Evolutionary conservation across 78 protist species (phyloP), one percentile per base, ranked within the genome.

Genomic region (Speleostelium caveatum): DNA sequence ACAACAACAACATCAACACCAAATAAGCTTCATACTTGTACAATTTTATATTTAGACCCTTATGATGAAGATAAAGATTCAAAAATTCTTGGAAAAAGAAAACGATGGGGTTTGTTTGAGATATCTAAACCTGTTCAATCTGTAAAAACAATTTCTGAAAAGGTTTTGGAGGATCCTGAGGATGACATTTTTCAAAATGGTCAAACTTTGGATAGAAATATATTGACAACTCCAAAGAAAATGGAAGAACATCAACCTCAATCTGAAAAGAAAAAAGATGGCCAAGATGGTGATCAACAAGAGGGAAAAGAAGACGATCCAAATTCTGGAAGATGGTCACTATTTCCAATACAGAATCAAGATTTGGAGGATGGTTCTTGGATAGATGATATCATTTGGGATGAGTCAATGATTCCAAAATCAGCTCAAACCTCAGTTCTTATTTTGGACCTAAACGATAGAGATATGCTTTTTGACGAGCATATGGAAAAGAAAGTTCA

Each of bases 351-450:
- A 12, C 58, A 12, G 0, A 76, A 77, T 61, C 26, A 63, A 28
- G 90, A 75, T 8, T 61, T 91, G 49, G 79, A 76, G 22, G 28
- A 30, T 42, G 79, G 90, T 22, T 83, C 71, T 35, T 91, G 95
- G 95, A 42, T 74, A 6, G 75, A 91, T 28, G 58, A 78, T 21
- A 80, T 91, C 30, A 56, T 91, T n/a, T 91, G 95, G 95, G 95
- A 91, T 22, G 90, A 89, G 56, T 42, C 80, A 21, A 61, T 63
- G 53, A 39, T 49, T 12, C 51, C 66, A 36, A 66, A 75, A 10
- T 14, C n/a, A 55, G 14, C 79, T 45, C 22, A 53, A 55, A 24
- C 26, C 56, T 2, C 86, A 7, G 22, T 41, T 42, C 6, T 86
- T 1, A 86, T 86, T 14, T 39, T 86, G 65, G 92, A 73, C 56